Evolutionary conservation across 345 rosid species (phyloP), one percentile per base, ranked within the genome.

Genomic region (Bruguiera sexangula): DNA sequence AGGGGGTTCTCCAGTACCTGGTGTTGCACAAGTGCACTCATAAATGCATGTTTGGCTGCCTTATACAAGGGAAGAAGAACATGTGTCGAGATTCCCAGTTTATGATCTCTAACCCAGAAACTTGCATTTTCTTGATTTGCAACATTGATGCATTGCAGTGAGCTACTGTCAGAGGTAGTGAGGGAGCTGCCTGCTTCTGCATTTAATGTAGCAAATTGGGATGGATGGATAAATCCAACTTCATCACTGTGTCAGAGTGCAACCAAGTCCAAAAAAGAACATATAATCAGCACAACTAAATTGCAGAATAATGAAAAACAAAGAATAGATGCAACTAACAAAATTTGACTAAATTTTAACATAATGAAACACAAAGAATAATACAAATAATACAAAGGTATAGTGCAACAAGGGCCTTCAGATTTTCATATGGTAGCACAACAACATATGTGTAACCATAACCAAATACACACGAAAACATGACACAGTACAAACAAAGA

Each of bases 201-300:
- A 53, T 69, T 79, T 68, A 95, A 82, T 24, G 74, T 39, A 60
- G 69, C 77, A 70, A 95, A 82, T 72, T 90, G 99, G n/a, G 97
- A 84, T 11, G 98, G 94, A 69, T 95, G 98, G 79, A 92, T 74
- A 71, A 87, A 88, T 72, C 92, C 98, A 20, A 95, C 79, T 82
- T 95, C 97, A 71, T 92, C 95, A 57, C 98, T 91, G 80, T 29
- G 71, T 39, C 70, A 63, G 80, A 61, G 48, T 37, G 48, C 2
- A 68, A 52, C 20, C 11, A 34, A 34, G 37, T 34, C 37, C 37
- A 1, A 63, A 54, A 54, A 26, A 9, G 16, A 27, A 19, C 29
- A 62, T 26, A 29, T 15, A 24, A 32, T 8, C 66, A 39, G 1
- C 65, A 50, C 50, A 18, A 54, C 16, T n/a, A 30, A 31, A 32